Conservation (phyloP, 345 rosid genomes). For the Draba incana region DNA sequence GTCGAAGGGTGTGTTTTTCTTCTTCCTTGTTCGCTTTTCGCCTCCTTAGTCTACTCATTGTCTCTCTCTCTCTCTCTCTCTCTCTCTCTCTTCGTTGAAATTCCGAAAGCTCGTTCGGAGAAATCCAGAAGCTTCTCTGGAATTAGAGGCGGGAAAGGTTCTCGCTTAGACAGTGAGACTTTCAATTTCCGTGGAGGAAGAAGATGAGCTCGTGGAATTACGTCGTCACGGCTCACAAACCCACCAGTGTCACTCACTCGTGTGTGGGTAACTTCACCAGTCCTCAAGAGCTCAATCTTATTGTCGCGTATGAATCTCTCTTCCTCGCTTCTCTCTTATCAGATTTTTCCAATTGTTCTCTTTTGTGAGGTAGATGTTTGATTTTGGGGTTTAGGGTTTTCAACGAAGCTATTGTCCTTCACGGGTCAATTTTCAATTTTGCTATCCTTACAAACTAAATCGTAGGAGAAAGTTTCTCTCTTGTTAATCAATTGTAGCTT, state of each 20-base stretch:
- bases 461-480: not conserved
- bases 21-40: constrained; percentile 19
- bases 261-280: constrained; percentile 98
- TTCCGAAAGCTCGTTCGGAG: constrained; percentile 15
- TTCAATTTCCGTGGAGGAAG: not conserved
- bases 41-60: not conserved
- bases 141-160: constrained; percentile 23
- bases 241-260: constrained; percentile 94
- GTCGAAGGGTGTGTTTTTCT: constrained; percentile 10
- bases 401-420: constrained; percentile 2
- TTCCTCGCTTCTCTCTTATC: not conserved
- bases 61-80: constrained; percentile 1
- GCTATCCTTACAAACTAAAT: not conserved
- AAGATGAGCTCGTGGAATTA: constrained; percentile 59
- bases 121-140: constrained; percentile 32
- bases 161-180: constrained; percentile 8
- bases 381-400: constrained; percentile 37
- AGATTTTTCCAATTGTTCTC: constrained; percentile 1
- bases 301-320: constrained; percentile 62
- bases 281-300: constrained; percentile 95
- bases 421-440: constrained; percentile 4
- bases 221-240: constrained; percentile 68
- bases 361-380: constrained; percentile 10
- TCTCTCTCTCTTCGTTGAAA: not conserved
- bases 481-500: not conserved